Base-by-base conservation (phyloP, 2,329 filamentous ascomycete genomes). In the Botryotinia calthae region DNA sequence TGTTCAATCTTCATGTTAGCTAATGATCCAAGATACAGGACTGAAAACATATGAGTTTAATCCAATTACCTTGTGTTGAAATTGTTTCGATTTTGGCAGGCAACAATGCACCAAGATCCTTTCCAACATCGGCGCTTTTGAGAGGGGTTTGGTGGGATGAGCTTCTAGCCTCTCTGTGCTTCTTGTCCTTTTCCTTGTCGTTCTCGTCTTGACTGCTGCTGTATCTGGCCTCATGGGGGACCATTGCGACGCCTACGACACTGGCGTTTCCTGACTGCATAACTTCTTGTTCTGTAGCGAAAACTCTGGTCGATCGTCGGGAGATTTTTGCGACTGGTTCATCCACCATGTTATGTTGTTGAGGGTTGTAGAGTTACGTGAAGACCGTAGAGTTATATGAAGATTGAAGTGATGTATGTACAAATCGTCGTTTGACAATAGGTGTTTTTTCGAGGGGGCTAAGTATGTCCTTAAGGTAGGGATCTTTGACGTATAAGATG, bases 261-360 rank as follows among this genome's bases (percentile, higher is more conserved):
- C 44, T 59, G 54, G 58, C 64, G 34, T 61, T 73, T 67, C 65
- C 65, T 34, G n/a, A 56, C 46, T 72, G 73, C 64, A 70, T 69
- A 48, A 37, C 51, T 46, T 71, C 71, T 56, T 76, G 72, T 22
- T 78, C 76, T 54, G 75, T 73, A 14, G 34, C 66, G 65, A 76
- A 78, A 2, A 72, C 44, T 71, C 76, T 75, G 18, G 76, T 76
- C 25, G 77, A 75, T 54, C 76, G 72, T 70, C 75, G 75, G 40
- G 77, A 78, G 42, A 78, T 66, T 54, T 70, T 72, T 14, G 72
- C 59, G 46, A 42, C 72, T 8, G 42, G 61, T 59, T 64, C 75
- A 25, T 73, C 73, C 22, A 70, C 59, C 74, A 75, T 76, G 28
- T 61, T 75, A 28, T 76, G 28, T 61, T 75, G n/a, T 56, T 37